phyloP scores from a whole-genome alignment of 2,329 filamentous ascomycete genomes.

The Pezizomycotina sp. region DNA sequence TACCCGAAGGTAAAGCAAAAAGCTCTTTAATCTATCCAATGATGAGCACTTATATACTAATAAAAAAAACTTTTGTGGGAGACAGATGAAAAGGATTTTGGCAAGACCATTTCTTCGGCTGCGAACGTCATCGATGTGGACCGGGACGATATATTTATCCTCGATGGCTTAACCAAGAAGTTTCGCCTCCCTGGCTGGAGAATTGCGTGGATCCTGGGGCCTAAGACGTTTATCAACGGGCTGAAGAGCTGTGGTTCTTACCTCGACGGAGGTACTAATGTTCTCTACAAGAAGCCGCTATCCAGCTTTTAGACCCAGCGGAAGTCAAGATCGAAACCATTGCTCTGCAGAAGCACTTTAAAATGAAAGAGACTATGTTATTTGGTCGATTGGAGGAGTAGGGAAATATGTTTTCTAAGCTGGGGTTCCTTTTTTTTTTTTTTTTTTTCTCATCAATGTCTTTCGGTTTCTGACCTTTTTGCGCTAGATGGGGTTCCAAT shows the following conservation, averaged over 20 bases:
- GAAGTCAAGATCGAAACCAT: conserved; percentile 74
- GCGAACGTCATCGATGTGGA: conserved; percentile 52
- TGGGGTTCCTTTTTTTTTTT: neutral
- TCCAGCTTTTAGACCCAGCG: conserved; percentile 77
- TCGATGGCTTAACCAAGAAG: conserved; percentile 89
- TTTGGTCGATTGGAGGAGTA: conserved; percentile 32
- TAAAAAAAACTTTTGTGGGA: conserved; percentile 32
- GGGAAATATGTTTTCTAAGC: neutral
- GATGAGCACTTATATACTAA: conserved; percentile 1
- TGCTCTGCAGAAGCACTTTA: conserved; percentile 77
- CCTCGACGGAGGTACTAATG: conserved; percentile 84
- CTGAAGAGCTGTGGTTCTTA: conserved; percentile 87
- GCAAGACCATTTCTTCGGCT: conserved; percentile 73
- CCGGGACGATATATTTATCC: conserved; percentile 63
- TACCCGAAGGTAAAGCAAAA: neutral
- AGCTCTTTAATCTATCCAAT: neutral
- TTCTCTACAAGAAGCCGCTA: conserved; percentile 85
- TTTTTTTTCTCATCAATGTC: neutral
- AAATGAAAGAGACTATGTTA: conserved; percentile 82
- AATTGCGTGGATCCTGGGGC: conserved; percentile 88
- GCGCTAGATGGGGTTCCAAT: neutral
- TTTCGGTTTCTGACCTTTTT: neutral
- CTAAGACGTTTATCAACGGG: conserved; percentile 89
- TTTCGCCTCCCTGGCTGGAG: conserved; percentile 94
- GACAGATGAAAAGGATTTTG: conserved; percentile 94